Percentiles rank a stretch among this genome's conserved stretches.
phyloP scores from a whole-genome alignment of 768 basidiomycete genomes.

The Exidia glandulosa region DNA sequence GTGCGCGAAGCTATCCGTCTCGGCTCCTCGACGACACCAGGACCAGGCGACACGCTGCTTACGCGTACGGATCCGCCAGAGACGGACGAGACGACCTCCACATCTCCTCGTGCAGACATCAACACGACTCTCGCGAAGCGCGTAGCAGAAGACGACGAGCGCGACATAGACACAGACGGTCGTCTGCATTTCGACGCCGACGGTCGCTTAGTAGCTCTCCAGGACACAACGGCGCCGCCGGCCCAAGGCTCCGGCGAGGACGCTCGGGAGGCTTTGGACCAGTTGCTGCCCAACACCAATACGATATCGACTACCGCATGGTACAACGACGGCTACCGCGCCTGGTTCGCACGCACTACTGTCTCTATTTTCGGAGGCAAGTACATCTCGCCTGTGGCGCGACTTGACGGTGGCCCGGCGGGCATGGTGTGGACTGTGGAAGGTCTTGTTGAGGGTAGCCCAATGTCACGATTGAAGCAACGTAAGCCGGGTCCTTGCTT shows the following conservation, averaged over 20 bases:
- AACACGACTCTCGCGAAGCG: background rate
- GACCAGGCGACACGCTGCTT: background rate
- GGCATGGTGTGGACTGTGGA: constrained; percentile 46
- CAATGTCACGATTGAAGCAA: constrained; percentile 63
- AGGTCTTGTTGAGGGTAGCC: constrained; percentile 86
- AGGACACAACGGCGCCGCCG: too few species aligned
- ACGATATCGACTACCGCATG: constrained; percentile 22
- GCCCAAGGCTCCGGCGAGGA: too few species aligned
- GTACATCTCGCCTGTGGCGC: constrained; percentile 55
- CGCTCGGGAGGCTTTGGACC: too few species aligned
- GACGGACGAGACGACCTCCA: constrained; percentile 1
- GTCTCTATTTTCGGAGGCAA: constrained; percentile 76
- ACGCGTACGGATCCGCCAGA: constrained; percentile 7
- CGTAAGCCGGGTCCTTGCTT: constrained; percentile 23
- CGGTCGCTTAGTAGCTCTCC: too few species aligned
- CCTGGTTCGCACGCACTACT: constrained; percentile 38
- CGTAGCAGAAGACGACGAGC: too few species aligned
- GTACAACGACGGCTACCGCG: background rate
- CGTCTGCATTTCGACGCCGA: too few species aligned
- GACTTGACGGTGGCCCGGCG: constrained; percentile 49
- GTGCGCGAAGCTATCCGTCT: constrained; percentile 13
- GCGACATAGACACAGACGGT: too few species aligned
- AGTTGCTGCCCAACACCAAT: background rate
- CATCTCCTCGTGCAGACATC: background rate
- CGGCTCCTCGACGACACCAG: background rate